phyloP scores from a whole-genome alignment of 148 eudicot species.

The Silene latifolia region DNA sequence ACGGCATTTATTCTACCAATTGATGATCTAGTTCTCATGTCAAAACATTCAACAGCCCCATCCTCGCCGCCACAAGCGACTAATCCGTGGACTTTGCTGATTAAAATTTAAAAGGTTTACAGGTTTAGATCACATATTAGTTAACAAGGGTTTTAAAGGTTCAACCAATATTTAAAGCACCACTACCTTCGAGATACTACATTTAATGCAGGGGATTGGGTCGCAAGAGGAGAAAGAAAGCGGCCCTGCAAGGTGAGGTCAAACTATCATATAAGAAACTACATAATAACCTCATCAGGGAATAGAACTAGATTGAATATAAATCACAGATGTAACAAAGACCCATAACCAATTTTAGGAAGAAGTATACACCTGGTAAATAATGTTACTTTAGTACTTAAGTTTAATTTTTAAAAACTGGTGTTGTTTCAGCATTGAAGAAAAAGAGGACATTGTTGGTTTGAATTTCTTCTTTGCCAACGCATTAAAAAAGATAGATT shows the following conservation, averaged over 20 bases:
- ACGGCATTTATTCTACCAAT: slow-evolving; percentile 79
- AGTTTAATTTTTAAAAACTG: not conserved
- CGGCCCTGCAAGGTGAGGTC: slow-evolving; percentile 53
- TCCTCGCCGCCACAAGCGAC: slow-evolving; percentile 99
- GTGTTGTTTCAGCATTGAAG: not conserved
- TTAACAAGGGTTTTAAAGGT: not conserved
- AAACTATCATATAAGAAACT: not conserved
- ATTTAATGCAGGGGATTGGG: slow-evolving; percentile 86
- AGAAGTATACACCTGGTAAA: not conserved
- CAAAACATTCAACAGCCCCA: slow-evolving; percentile 97
- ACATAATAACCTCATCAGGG: not conserved
- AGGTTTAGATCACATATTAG: slow-evolving; percentile 2
- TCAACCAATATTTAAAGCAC: slow-evolving; percentile 12
- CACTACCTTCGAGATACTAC: slow-evolving; percentile 80
- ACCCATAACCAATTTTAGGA: not conserved
- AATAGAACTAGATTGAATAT: not conserved
- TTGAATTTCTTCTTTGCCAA: too few species aligned
- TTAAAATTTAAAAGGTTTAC: slow-evolving; percentile 10
- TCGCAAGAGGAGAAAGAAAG: slow-evolving; percentile 74
- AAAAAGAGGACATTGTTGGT: not conserved
- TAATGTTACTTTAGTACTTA: not conserved
- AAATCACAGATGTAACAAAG: not conserved
- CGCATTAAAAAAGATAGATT: too few species aligned
- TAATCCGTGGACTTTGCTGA: slow-evolving; percentile 85
- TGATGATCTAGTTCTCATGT: slow-evolving; percentile 72